Conservation (phyloP, 2,329 filamentous ascomycete genomes). For the Lasiodiplodia sp. region DNA sequence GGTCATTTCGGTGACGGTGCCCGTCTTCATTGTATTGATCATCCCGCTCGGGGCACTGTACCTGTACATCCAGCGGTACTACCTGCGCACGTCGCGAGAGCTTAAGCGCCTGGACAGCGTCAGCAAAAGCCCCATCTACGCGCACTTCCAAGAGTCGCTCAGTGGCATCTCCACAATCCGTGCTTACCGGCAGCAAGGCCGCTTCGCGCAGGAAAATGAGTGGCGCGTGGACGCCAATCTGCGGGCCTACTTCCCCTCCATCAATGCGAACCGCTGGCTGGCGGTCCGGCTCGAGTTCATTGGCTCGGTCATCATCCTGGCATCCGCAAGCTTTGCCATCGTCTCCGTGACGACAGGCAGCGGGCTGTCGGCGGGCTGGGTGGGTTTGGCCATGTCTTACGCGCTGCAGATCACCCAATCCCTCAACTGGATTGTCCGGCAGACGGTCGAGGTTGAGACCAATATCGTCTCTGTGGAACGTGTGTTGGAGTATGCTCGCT, state of each 20-base stretch:
- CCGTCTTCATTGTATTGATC: slow-evolving; percentile 80
- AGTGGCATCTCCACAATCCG: slow-evolving; percentile 95
- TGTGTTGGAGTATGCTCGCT: slow-evolving; percentile 89
- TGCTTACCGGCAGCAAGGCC: slow-evolving; percentile 85
- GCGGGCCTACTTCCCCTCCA: slow-evolving; percentile 92
- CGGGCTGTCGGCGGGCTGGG: slow-evolving; percentile 72
- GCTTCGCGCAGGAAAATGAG: slow-evolving; percentile 93
- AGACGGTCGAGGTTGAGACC: slow-evolving; percentile 99
- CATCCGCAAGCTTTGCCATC: slow-evolving; percentile 82
- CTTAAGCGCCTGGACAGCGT: slow-evolving; percentile 95
- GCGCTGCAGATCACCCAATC: slow-evolving; percentile 96
- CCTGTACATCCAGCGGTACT: slow-evolving; percentile 95
- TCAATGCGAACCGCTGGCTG: slow-evolving; percentile 89
- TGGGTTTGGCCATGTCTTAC: slow-evolving; percentile 96
- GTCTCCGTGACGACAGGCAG: slow-evolving; percentile 76
- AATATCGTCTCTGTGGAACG: slow-evolving; percentile 99
- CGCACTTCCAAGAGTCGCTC: slow-evolving; percentile 97
- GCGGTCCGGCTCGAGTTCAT: slow-evolving; percentile 95
- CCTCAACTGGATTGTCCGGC: slow-evolving; percentile 98
- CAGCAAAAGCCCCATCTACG: slow-evolving; percentile 93
- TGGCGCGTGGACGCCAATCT: slow-evolving; percentile 96
- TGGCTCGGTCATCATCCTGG: slow-evolving; percentile 90
- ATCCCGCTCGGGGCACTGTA: slow-evolving; percentile 83
- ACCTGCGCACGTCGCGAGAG: slow-evolving; percentile 93
- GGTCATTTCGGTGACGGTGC: slow-evolving; percentile 83